These are phyloP conservation scores for Macroventuria anomochaeta DNA, from an alignment of 2,329 filamentous ascomycete species.

Conservation along the genomic window DNA sequence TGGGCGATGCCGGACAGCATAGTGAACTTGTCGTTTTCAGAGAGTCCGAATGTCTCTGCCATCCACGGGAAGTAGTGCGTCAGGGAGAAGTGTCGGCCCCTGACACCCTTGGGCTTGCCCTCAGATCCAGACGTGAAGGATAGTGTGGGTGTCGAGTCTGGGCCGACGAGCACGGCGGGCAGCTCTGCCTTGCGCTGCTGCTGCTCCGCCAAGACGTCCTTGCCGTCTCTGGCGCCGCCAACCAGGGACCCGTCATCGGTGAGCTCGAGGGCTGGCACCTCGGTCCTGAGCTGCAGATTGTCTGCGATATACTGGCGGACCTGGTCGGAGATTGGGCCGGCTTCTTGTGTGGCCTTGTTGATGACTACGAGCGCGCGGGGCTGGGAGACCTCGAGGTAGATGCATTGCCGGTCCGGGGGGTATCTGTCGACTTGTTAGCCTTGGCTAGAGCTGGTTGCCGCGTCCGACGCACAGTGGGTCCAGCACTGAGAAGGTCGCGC, in stretches of 20 bases:
- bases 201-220: constrained; percentile 69
- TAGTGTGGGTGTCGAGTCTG: constrained; percentile 81
- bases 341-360: constrained; percentile 72
- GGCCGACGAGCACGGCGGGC: constrained; percentile 80
- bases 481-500: constrained; percentile 68
- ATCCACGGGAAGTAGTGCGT: constrained; percentile 94
- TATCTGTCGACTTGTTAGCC: constrained; percentile 60
- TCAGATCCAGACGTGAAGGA: constrained; percentile 70
- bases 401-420: constrained; percentile 78
- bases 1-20: constrained; percentile 86
- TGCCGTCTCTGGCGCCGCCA: constrained; percentile 71
- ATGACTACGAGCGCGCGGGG: constrained; percentile 77
- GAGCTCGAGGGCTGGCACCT: constrained; percentile 76
- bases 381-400: constrained; percentile 81
- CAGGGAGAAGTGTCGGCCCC: constrained; percentile 84
- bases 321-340: constrained; percentile 65
- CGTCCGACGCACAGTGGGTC: constrained; percentile 70
- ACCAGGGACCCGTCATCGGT: constrained; percentile 71
- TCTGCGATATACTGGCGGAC: constrained; percentile 73
- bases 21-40: constrained; percentile 76
- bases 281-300: constrained; percentile 73
- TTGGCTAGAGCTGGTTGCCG: background rate
- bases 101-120: constrained; percentile 84
- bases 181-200: constrained; percentile 61
- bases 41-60: constrained; percentile 79